Evolutionary conservation across 345 rosid genomes (phyloP).

Genomic region (Rhodamnia argentea): DNA sequence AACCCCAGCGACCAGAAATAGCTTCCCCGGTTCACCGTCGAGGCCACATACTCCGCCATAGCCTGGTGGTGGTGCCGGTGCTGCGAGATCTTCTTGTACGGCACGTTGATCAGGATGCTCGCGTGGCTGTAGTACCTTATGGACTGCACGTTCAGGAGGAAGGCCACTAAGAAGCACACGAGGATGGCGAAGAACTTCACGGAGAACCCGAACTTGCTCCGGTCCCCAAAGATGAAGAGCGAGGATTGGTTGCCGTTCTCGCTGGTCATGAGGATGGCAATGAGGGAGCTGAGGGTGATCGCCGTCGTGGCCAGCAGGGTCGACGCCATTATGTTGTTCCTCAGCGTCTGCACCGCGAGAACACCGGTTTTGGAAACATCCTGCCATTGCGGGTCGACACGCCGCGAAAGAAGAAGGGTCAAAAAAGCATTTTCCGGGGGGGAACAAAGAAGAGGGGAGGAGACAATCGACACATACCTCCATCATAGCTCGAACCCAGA

Average conservation of each 20-base stretch:
- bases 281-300: conserved; percentile 82
- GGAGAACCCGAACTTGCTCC: conserved; percentile 41
- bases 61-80: conserved; percentile 27
- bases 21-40: conserved; percentile 86
- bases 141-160: conserved; percentile 85
- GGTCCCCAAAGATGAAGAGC: conserved; percentile 53
- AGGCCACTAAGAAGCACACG: conserved; percentile 81
- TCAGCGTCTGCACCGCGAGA: conserved; percentile 80
- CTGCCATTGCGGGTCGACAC: conserved; percentile 66
- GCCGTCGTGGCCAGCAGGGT: conserved; percentile 84
- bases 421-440: conserved; percentile 42
- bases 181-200: conserved; percentile 77
- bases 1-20: conserved; percentile 86
- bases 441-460: not conserved
- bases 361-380: conserved; percentile 79
- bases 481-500: conserved; percentile 90
- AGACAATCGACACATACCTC: conserved; percentile 29
- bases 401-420: conserved; percentile 61
- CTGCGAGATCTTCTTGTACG: conserved; percentile 33
- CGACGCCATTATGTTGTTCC: conserved; percentile 98
- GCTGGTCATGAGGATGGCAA: conserved; percentile 76
- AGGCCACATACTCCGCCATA: conserved; percentile 55
- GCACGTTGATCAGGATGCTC: conserved; percentile 68
- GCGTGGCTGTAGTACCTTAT: conserved; percentile 83
- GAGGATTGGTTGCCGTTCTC: conserved; percentile 25